phyloP scores from a whole-genome alignment of 169 alveolate genomes.

The Cryptosporidium canis region DNA sequence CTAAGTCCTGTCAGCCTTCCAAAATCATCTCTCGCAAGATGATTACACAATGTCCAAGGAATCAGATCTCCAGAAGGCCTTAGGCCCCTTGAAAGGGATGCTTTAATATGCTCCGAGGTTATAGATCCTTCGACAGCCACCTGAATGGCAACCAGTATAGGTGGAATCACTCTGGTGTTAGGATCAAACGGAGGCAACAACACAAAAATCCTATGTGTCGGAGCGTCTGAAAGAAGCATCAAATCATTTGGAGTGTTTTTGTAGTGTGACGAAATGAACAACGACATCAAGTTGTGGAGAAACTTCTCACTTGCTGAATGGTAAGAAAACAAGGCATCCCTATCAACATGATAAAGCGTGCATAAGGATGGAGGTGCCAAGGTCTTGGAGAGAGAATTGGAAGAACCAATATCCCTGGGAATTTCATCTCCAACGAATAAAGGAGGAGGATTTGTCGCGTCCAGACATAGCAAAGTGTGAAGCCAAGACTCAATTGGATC shows the following conservation, averaged over 20 bases:
- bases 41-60: conserved; percentile 98
- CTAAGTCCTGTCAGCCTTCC: conserved; percentile 92
- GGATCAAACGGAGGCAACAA: conserved; percentile 87
- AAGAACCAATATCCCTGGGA: background rate
- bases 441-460: conserved; percentile 91
- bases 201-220: conserved; percentile 97
- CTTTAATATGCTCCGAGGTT: conserved; percentile 81
- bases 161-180: conserved; percentile 59
- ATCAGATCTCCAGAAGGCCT: conserved; percentile 96
- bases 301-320: conserved; percentile 96
- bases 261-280: conserved; percentile 98
- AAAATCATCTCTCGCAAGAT: conserved; percentile 93
- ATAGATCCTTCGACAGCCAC: conserved; percentile 92
- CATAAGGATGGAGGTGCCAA: conserved; percentile 94
- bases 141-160: conserved; percentile 86
- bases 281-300: conserved; percentile 92
- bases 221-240: conserved; percentile 98
- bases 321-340: conserved; percentile 97
- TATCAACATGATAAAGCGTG: conserved; percentile 94
- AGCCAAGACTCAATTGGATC: conserved; percentile 99
- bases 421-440: conserved; percentile 35
- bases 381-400: conserved; percentile 74
- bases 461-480: conserved; percentile 92
- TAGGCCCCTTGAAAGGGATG: conserved; percentile 81
- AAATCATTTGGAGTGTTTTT: conserved; percentile 99